Evolutionary conservation across 2,329 filamentous ascomycete species (phyloP).

Genomic region (Pyrenophora tritici-repentis): DNA sequence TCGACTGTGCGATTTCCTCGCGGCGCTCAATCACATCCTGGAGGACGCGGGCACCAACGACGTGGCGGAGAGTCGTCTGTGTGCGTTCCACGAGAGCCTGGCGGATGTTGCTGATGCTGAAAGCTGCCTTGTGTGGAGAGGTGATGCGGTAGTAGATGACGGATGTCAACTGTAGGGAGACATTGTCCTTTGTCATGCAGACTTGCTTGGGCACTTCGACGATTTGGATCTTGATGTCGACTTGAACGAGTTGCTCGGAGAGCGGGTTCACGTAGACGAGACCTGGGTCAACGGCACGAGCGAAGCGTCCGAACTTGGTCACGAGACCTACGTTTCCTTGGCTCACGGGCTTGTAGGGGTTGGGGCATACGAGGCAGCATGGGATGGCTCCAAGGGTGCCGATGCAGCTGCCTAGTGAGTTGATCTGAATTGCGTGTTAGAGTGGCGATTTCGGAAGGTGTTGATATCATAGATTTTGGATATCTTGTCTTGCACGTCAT

Average conservation of each 20-base stretch:
- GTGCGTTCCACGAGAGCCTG: slow-evolving; percentile 98
- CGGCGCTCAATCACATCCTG: slow-evolving; percentile 98
- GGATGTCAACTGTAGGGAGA: slow-evolving; percentile 88
- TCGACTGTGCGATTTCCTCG: slow-evolving; percentile 93
- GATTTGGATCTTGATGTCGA: slow-evolving; percentile 99
- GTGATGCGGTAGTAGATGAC: slow-evolving; percentile 99
- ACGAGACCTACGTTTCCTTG: slow-evolving; percentile 96
- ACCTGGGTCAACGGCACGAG: slow-evolving; percentile 93
- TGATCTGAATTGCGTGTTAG: slow-evolving; percentile 57
- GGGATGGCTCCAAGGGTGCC: slow-evolving; percentile 85
- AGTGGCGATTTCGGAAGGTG: background rate
- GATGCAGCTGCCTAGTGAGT: slow-evolving; percentile 72
- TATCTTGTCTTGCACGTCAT: too few relatives aligned
- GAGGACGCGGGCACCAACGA: slow-evolving; percentile 90
- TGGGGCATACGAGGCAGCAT: slow-evolving; percentile 89
- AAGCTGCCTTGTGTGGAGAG: slow-evolving; percentile 93
- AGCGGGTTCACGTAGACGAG: slow-evolving; percentile 97
- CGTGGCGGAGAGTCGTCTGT: slow-evolving; percentile 95
- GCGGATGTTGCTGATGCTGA: slow-evolving; percentile 91
- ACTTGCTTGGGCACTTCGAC: slow-evolving; percentile 95
- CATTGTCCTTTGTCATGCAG: slow-evolving; percentile 99
- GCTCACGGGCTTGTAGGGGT: slow-evolving; percentile 89
- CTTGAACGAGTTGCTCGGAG: slow-evolving; percentile 83
- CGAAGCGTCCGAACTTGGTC: slow-evolving; percentile 93
- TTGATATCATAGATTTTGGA: too few relatives aligned